These are phyloP conservation scores for Alternaria hordeiaustralica DNA, from an alignment of 2,329 filamentous ascomycete genomes.

Conservation along the genomic window DNA sequence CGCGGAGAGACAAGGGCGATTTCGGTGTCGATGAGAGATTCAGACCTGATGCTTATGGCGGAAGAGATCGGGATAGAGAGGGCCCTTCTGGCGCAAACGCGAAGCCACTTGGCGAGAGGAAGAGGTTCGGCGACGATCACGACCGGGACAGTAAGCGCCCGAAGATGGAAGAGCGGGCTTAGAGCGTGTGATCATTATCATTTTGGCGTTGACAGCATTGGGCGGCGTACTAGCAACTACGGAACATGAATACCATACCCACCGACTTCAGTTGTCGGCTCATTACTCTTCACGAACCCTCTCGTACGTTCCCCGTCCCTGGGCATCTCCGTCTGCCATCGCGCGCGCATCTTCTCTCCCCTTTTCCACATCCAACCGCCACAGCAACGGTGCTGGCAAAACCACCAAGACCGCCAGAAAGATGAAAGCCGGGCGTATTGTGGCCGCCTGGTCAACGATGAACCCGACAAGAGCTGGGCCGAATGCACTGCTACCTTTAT, in stretches of 20 bases:
- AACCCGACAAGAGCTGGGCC: slow-evolving; percentile 87
- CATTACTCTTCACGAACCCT: slow-evolving; percentile 23
- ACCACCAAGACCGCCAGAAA: slow-evolving; percentile 82
- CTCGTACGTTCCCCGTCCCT: slow-evolving; percentile 24
- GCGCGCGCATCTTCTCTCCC: slow-evolving; percentile 46
- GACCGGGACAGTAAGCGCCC: slow-evolving; percentile 54
- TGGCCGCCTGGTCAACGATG: slow-evolving; percentile 73
- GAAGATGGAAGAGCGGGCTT: slow-evolving; percentile 45
- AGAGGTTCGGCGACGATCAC: slow-evolving; percentile 50
- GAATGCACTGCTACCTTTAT: slow-evolving; percentile 91
- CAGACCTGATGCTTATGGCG: slow-evolving; percentile 64
- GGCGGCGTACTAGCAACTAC: slow-evolving; percentile 13
- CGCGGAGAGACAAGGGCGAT: slow-evolving; percentile 49
- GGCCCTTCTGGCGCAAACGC: slow-evolving; percentile 73
- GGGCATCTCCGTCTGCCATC: slow-evolving; percentile 28
- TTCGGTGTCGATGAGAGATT: slow-evolving; percentile 70
- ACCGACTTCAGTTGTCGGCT: not conserved
- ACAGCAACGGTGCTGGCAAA: slow-evolving; percentile 79
- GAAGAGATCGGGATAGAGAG: slow-evolving; percentile 42
- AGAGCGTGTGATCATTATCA: slow-evolving; percentile 5
- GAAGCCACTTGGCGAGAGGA: slow-evolving; percentile 70
- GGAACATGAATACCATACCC: slow-evolving; percentile 9
- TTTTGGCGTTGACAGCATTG: slow-evolving; percentile 4
- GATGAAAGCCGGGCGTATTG: slow-evolving; percentile 70
- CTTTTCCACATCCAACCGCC: slow-evolving; percentile 76